phyloP scores from a whole-genome alignment of 23 red algal species.

The Gracilaria caudata region DNA sequence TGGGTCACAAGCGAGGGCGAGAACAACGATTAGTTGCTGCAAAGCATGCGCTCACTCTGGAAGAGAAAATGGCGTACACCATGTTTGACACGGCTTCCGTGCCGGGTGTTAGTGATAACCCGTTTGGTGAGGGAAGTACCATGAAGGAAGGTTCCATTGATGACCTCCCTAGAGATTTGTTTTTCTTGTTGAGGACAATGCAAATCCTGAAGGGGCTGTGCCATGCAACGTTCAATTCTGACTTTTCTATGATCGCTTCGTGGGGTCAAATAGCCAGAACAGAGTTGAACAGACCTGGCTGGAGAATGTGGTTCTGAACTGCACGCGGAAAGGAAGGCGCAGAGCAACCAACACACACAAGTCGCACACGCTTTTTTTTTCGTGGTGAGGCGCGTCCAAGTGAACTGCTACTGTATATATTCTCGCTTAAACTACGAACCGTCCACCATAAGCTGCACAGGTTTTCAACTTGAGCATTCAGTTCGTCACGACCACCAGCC shows the following conservation, averaged over 20 bases:
- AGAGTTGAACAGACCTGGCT: conserved; percentile 21
- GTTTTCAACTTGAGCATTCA: too few relatives aligned
- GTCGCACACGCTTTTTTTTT: too few relatives aligned
- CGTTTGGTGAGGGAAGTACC: conserved; percentile 63
- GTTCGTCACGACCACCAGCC: too few relatives aligned
- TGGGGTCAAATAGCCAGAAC: conserved; percentile 40
- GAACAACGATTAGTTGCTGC: background rate
- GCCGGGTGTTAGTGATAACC: conserved; percentile 63
- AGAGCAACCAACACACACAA: too few relatives aligned
- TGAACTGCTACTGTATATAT: too few relatives aligned
- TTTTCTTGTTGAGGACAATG: conserved; percentile 79
- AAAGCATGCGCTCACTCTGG: conserved; percentile 26
- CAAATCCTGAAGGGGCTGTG: conserved; percentile 78
- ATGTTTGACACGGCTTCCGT: conserved; percentile 84
- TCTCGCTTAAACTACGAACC: too few relatives aligned
- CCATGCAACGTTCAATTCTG: conserved; percentile 43
- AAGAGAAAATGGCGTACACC: conserved; percentile 72
- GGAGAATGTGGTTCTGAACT: background rate
- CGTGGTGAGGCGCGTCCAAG: too few relatives aligned
- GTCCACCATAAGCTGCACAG: too few relatives aligned
- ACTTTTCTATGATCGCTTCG: conserved; percentile 54
- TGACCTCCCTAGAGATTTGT: conserved; percentile 72
- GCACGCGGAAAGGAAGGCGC: too few relatives aligned
- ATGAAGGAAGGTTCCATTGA: conserved; percentile 56
- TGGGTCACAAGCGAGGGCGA: background rate